Evolutionary conservation across 495 filamentous ascomycete species (phyloP).

Genomic region (Penicillium desertorum): DNA sequence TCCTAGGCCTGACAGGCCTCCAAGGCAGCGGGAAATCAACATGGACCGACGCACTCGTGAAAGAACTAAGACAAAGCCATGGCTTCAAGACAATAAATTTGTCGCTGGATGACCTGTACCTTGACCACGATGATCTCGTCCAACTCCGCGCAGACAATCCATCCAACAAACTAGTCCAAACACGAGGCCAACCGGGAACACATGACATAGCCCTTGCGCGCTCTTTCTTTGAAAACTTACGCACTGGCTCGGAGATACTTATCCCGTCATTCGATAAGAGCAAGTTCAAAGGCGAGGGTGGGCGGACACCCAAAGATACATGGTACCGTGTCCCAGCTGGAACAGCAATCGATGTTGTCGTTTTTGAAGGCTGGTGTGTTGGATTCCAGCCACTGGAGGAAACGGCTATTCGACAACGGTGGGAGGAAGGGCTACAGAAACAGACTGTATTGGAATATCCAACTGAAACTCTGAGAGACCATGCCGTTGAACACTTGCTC

Average conservation of each 20-base stretch:
- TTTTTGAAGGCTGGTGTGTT: conserved; percentile 26
- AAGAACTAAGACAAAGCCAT: conserved; percentile 7
- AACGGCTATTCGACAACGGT: background rate
- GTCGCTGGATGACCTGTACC: conserved; percentile 22
- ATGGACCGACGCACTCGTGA: conserved; percentile 19
- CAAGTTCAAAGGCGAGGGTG: conserved; percentile 23
- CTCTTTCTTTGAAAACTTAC: conserved; percentile 16
- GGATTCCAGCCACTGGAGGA: conserved; percentile 19
- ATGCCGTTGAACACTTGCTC: conserved; percentile 17
- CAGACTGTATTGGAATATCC: background rate
- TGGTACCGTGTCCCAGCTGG: conserved; percentile 14
- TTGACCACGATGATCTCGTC: conserved; percentile 19
- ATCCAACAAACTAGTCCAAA: conserved; percentile 18
- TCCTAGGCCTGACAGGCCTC: conserved; percentile 19
- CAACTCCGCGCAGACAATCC: conserved; percentile 6
- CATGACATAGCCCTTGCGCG: conserved; percentile 17
- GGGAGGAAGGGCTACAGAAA: background rate
- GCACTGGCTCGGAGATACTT: conserved; percentile 3
- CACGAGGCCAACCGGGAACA: conserved; percentile 21
- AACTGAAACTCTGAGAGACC: conserved; percentile 16
- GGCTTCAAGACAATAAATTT: conserved; percentile 17
- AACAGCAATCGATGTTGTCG: conserved; percentile 14
- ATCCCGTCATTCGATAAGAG: conserved; percentile 25
- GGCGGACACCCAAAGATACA: conserved; percentile 8
- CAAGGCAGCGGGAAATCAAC: conserved; percentile 24